These are phyloP conservation scores for Choanephora cucurbitarum DNA, from an alignment of 371 early-diverging fungal species.

Conservation along the genomic window DNA sequence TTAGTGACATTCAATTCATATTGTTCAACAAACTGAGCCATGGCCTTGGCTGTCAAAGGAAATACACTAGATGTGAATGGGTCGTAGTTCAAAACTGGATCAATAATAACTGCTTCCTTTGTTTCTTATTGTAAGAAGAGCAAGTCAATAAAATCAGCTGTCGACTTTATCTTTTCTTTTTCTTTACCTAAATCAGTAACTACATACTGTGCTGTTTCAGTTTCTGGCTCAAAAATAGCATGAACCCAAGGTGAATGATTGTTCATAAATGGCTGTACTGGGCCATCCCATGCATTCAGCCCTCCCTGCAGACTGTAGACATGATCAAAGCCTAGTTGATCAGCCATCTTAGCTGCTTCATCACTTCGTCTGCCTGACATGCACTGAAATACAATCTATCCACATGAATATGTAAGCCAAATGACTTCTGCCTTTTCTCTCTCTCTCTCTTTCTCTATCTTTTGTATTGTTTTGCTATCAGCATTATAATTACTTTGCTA, in stretches of 20 bases:
- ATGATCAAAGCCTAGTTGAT: conserved; percentile 33
- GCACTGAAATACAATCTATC: conserved; percentile 43
- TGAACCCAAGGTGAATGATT: conserved; percentile 54
- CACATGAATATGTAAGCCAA: not conserved
- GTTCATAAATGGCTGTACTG: conserved; percentile 38
- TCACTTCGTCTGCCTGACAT: conserved; percentile 45
- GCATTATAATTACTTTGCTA: conserved; percentile 15
- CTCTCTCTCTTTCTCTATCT: too few species aligned
- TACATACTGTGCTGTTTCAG: conserved; percentile 49
- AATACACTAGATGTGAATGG: conserved; percentile 35
- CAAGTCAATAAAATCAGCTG: conserved; percentile 1
- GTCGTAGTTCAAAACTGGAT: conserved; percentile 49
- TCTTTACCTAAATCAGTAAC: conserved; percentile 45
- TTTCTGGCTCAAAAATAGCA: conserved; percentile 41
- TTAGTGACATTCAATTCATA: conserved; percentile 41
- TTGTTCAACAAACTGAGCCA: conserved; percentile 34
- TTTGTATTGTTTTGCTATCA: not conserved
- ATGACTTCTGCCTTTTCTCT: too few species aligned
- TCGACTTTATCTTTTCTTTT: conserved; percentile 3
- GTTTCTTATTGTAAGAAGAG: conserved; percentile 23
- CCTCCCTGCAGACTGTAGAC: conserved; percentile 41
- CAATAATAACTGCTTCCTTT: conserved; percentile 45
- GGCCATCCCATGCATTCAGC: conserved; percentile 35
- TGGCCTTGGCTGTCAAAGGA: conserved; percentile 27
- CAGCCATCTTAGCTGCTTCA: conserved; percentile 30